Evolutionary conservation across 1,139 yeast genomes (phyloP).

Genomic region (Suhomyces guaymorum): DNA sequence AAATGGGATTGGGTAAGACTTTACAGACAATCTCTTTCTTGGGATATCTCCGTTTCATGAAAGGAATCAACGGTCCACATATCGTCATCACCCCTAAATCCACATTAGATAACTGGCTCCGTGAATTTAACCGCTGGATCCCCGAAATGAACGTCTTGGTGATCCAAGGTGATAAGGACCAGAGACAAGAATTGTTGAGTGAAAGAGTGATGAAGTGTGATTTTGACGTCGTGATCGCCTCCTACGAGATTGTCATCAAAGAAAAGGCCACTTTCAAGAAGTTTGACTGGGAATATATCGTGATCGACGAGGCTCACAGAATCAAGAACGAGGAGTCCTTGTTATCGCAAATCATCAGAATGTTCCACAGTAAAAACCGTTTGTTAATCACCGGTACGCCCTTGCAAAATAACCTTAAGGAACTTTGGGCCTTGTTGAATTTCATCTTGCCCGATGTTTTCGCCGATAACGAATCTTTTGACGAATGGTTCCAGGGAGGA

Average conservation of each 20-base stretch:
- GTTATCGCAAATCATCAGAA: constrained; percentile 70
- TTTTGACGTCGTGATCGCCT: constrained; percentile 71
- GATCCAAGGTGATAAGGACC: constrained; percentile 72
- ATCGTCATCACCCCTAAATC: constrained; percentile 76
- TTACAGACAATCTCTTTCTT: constrained; percentile 86
- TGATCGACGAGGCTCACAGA: constrained; percentile 82
- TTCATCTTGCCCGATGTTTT: constrained; percentile 77
- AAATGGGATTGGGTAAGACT: constrained; percentile 97
- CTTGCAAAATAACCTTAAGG: constrained; percentile 74
- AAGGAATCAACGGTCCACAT: constrained; percentile 68
- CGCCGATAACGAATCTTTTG: constrained; percentile 72
- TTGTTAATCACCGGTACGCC: constrained; percentile 81
- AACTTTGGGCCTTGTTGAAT: constrained; percentile 77
- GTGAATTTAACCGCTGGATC: constrained; percentile 78
- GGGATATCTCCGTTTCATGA: constrained; percentile 66
- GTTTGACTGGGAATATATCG: constrained; percentile 71
- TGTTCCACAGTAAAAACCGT: constrained; percentile 70
- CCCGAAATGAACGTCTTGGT: constrained; percentile 72
- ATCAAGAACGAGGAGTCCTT: constrained; percentile 76
- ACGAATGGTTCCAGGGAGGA: constrained; percentile 61
- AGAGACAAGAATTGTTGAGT: constrained; percentile 54
- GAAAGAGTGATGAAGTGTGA: constrained; percentile 56
- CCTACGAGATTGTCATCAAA: constrained; percentile 75
- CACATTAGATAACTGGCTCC: constrained; percentile 76
- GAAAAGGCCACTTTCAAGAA: constrained; percentile 67